Evolutionary conservation across 192 early-diverging fungal genomes (phyloP), one percentile per base, ranked within the genome.

Genomic region (Coemansia interrupta): DNA sequence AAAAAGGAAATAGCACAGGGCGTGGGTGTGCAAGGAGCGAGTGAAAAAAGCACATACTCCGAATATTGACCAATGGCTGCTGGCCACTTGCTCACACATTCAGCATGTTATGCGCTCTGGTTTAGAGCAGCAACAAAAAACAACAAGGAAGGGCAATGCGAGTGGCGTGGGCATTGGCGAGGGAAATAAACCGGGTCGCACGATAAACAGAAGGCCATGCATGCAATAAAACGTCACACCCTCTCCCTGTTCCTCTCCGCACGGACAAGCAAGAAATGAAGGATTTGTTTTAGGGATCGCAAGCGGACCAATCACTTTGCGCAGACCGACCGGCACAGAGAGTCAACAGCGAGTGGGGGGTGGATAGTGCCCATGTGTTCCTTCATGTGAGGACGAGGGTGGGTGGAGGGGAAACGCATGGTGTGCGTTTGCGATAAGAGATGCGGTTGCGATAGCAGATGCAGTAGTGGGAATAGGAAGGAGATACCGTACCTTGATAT

Each of bases 391-490:
- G 10, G 28, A 28, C 23, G 12, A 28, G 24, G 24, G 47, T n/a
- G n/a, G 24, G 48, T 11, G n/a, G 48, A 26, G 4, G 24, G 14
- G 18, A 13, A 50, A 50, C n/a, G 48, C 23, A 17, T 26, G n/a
- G 14, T 13, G 47, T 28, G 24, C 14, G 48, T 26, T 18, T 28
- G 48, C 48, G 48, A 50, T 50, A 50, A 50, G 48, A 50, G 48
- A 50, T 50, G 48, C 13, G 13, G 48, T 13, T 17, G 24, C 28
- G 48, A 50, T 50, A 50, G 17, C 4, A 23, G 24, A 28, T 36
- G 32, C 32, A 36, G 9, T 36, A 36, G 32, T 36, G 10, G 9
- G 10, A 8, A 36, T 36, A 10, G 32, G 10, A 36, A 36, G 32
- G 32, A 36, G 32, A 36, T 36, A 36, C 5, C 6, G 32, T 36